Evolutionary conservation across 2,329 filamentous ascomycete species (phyloP), one percentile per base, ranked within the genome.

Genomic region (Emergomyces africanus): DNA sequence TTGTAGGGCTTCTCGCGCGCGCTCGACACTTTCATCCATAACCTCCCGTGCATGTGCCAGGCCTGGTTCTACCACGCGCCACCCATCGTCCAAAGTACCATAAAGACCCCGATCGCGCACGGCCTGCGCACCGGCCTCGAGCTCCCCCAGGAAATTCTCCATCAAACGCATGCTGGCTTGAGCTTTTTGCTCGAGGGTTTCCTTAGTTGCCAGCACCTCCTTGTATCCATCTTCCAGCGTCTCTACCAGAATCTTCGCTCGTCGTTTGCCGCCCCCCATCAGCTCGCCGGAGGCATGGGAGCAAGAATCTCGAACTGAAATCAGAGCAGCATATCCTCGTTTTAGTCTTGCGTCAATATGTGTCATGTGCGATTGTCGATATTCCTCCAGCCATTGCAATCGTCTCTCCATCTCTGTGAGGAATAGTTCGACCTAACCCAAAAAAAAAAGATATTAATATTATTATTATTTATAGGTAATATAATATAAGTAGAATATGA

Each of bases 111-210:
- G 84, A 68, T 91, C 86, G 51, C 86, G 83, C 63, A 96, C 78
- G 64, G 90, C 89, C 71, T 90, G 84, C 12, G 89, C 90, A 57
- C 88, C 83, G 12, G 81, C 78, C 75, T 99, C 94, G 64, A 96
- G 87, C 56, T 97, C 92, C 25, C 84, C 82, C 25, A 99, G 78
- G 75, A 95, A 90, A 42, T 77, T 81, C 69, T 97, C 92, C 69
- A 97, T 86, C 62, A 97, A 76, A 61, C 89, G 86, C 63, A 99
- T 86, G 5, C 90, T 89, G 41, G 92, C 86, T 61, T 89, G 83
- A 2, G 92, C 90, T 76, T 97, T 97, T 66, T 96, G 90, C 68
- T 94, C 90, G 66, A 97, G 75, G 0, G 90, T 91, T 69, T 89
- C 91, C 64, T 91, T 90, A 2, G 88, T 88, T 18, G 83, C 86